Evolutionary conservation across 495 filamentous ascomycete species (phyloP).

Genomic region (Glarea lozoyensis): DNA sequence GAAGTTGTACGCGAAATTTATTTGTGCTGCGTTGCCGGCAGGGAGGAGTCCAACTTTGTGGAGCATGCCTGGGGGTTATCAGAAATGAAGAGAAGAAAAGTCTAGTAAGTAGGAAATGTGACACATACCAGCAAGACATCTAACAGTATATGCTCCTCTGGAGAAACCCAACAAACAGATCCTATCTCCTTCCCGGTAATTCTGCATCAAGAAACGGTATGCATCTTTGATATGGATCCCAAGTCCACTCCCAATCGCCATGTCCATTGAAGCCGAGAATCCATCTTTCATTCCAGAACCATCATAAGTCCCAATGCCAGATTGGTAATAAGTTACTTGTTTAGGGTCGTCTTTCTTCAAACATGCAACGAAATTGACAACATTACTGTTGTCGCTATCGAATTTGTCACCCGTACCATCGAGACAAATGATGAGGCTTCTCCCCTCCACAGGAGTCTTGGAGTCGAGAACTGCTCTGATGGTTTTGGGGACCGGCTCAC

Average conservation of each 20-base stretch:
- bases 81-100: too few relatives aligned
- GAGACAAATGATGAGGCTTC: conserved; percentile 29
- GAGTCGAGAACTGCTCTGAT: conserved; percentile 25
- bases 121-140: conserved; percentile 24
- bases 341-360: conserved; percentile 28
- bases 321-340: conserved; percentile 33
- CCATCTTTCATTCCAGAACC: conserved; percentile 25
- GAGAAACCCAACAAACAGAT: conserved; percentile 33
- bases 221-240: conserved; percentile 31
- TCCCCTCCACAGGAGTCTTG: conserved; percentile 11
- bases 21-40: conserved; percentile 24
- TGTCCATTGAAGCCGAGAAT: conserved; percentile 25
- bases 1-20: conserved; percentile 31
- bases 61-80: too few relatives aligned
- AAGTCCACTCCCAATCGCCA: conserved; percentile 29
- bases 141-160: conserved; percentile 30
- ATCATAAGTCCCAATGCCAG: conserved; percentile 33
- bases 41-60: conserved; percentile 30
- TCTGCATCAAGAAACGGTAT: conserved; percentile 31
- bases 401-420: conserved; percentile 34
- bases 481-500: conserved; percentile 13
- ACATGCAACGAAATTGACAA: conserved; percentile 30
- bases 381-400: conserved; percentile 33
- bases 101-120: too few relatives aligned
- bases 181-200: conserved; percentile 28